These are phyloP conservation scores for Sanghuangporus weigelae DNA, from an alignment of 1,284 basidiomycete species.

Conservation along the genomic window DNA sequence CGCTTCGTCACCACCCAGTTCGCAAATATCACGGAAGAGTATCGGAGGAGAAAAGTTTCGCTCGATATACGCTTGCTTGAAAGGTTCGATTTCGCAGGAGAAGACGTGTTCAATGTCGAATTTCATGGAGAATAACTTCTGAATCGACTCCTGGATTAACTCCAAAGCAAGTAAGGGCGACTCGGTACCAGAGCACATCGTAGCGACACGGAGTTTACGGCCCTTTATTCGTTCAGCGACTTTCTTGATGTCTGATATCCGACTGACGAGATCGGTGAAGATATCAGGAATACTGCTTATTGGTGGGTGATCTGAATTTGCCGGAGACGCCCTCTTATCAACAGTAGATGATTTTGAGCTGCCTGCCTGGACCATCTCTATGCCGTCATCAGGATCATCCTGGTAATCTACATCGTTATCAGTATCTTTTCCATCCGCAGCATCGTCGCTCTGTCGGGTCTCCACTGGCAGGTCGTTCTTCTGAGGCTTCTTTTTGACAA, in stretches of 20 bases:
- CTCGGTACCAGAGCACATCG: conserved; percentile 97
- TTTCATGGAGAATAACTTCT: conserved; percentile 60
- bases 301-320: conserved; percentile 69
- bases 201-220: conserved; percentile 87
- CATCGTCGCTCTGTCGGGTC: conserved; percentile 19
- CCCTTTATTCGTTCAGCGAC: conserved; percentile 72
- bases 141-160: conserved; percentile 72
- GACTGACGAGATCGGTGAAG: conserved; percentile 78
- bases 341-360: conserved; percentile 27
- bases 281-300: conserved; percentile 80
- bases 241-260: conserved; percentile 61
- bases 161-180: conserved; percentile 89
- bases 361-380: conserved; percentile 37
- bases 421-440: conserved; percentile 27
- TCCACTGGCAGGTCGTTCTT: conserved; percentile 21
- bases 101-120: conserved; percentile 89
- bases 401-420: conserved; percentile 19
- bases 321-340: conserved; percentile 33
- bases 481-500: conserved; percentile 31
- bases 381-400: conserved; percentile 22
- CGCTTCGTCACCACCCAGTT: conserved; percentile 76
- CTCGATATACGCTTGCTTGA: conserved; percentile 98
- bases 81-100: conserved; percentile 96
- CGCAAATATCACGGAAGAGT: conserved; percentile 91
- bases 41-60: conserved; percentile 90